Conservation (phyloP, 2,329 filamentous ascomycete genomes). For the Trichoderma hamatum region DNA sequence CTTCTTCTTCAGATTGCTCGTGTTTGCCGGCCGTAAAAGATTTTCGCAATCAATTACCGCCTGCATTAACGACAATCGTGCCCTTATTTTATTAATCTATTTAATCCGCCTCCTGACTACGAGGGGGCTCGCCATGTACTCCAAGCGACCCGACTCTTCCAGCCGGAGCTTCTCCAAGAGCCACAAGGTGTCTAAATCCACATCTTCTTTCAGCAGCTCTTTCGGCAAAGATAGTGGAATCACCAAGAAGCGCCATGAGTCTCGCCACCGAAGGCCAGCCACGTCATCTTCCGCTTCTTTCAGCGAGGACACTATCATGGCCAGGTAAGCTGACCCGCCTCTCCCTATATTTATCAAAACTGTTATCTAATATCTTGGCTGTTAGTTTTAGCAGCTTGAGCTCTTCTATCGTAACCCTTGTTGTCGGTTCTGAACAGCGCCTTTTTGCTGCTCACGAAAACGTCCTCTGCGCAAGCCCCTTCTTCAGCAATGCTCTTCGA, state of each 20-base stretch:
- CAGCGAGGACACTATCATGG: constrained; percentile 46
- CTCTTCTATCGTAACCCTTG: constrained; percentile 76
- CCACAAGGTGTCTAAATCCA: constrained; percentile 53
- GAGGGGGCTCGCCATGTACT: constrained; percentile 47
- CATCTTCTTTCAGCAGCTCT: constrained; percentile 52
- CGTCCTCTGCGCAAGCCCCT: constrained; percentile 75
- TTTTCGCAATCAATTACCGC: neutral
- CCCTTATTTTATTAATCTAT: neutral
- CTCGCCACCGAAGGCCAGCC: constrained; percentile 50
- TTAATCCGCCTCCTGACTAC: neutral
- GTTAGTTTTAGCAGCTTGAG: constrained; percentile 53
- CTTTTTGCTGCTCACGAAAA: constrained; percentile 93
- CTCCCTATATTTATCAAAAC: no score
- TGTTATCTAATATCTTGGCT: neutral
- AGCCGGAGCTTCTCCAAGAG: constrained; percentile 58
- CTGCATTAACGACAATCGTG: neutral
- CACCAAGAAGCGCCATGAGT: constrained; percentile 58
- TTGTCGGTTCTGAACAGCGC: constrained; percentile 78
- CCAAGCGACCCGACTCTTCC: constrained; percentile 48
- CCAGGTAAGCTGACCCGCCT: constrained; percentile 45
- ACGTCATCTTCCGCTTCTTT: constrained; percentile 48
- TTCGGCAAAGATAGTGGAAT: constrained; percentile 52
- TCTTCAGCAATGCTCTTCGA: constrained; percentile 59
- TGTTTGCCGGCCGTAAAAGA: neutral
- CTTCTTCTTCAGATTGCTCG: constrained; percentile 20